Conservation (phyloP, 2,329 filamentous ascomycete species). For the Coniella vitis region DNA sequence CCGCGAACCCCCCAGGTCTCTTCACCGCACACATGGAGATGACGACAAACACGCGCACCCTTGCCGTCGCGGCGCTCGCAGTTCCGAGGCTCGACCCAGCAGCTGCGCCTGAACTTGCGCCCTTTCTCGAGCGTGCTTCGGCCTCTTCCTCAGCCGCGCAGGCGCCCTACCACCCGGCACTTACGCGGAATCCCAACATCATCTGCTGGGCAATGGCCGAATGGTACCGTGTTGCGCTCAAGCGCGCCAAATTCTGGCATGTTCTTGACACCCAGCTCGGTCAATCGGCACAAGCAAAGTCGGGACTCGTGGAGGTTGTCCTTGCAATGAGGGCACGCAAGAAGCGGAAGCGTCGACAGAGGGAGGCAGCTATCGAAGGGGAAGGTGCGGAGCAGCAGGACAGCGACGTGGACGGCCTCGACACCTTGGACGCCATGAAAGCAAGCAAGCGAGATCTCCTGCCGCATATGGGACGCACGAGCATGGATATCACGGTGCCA, state of each 20-base stretch:
- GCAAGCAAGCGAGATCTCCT: constrained; percentile 38
- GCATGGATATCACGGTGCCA: constrained; percentile 41
- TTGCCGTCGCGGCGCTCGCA: constrained; percentile 44
- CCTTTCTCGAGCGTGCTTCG: constrained; percentile 41
- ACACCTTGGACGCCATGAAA: background rate
- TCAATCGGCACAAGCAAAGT: constrained; percentile 19
- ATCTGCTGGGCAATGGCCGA: constrained; percentile 62
- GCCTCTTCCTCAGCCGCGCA: constrained; percentile 12
- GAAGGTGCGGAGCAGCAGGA: constrained; percentile 20
- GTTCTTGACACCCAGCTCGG: constrained; percentile 42
- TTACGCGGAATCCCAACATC: constrained; percentile 51
- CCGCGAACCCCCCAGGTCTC: constrained; percentile 40
- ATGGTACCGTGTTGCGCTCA: constrained; percentile 56
- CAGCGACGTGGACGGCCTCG: constrained; percentile 12
- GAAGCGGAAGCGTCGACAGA: constrained; percentile 17
- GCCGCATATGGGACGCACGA: constrained; percentile 46
- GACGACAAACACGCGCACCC: constrained; percentile 46
- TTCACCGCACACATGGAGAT: constrained; percentile 54
- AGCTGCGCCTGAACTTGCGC: constrained; percentile 51
- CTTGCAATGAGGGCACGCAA: constrained; percentile 24
- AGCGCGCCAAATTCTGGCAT: constrained; percentile 58
- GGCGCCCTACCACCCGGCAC: constrained; percentile 29
- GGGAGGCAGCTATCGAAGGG: constrained; percentile 18
- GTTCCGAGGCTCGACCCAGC: constrained; percentile 51
- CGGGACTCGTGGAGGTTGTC: constrained; percentile 26